Evolutionary conservation across 2,329 filamentous ascomycete species (phyloP).

Genomic region (Westerdykella sp.): DNA sequence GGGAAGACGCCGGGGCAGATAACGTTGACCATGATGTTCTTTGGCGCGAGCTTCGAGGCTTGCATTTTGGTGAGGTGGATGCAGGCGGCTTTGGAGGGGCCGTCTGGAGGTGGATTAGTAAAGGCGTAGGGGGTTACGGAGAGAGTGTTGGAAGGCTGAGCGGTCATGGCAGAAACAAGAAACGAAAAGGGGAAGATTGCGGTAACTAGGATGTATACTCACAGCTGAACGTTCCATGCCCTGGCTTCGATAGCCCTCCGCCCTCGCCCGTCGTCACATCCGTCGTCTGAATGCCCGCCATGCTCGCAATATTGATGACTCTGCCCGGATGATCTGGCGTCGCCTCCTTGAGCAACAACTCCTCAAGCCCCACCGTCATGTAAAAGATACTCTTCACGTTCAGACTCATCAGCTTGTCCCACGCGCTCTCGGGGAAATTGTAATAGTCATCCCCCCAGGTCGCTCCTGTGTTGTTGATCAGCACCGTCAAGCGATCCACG

Average conservation of each 20-base stretch:
- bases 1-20: slow-evolving; percentile 45
- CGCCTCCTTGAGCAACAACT: slow-evolving; percentile 43
- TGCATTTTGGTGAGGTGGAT: slow-evolving; percentile 49
- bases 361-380: slow-evolving; percentile 42
- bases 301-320: slow-evolving; percentile 50
- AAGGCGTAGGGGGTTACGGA: not conserved
- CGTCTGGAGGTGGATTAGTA: slow-evolving; percentile 27
- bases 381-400: slow-evolving; percentile 52
- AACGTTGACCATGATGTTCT: slow-evolving; percentile 48
- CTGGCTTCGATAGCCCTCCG: slow-evolving; percentile 49
- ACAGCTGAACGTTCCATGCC: slow-evolving; percentile 48
- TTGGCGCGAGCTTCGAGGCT: slow-evolving; percentile 46
- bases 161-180: not conserved
- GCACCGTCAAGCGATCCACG: slow-evolving; percentile 40
- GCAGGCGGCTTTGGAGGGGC: slow-evolving; percentile 49
- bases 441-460: slow-evolving; percentile 53
- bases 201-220: slow-evolving; percentile 4
- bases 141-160: too few relatives aligned
- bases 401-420: slow-evolving; percentile 52
- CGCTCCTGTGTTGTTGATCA: slow-evolving; percentile 50
- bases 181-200: not conserved
- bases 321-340: slow-evolving; percentile 40
- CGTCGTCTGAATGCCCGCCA: slow-evolving; percentile 39
- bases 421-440: slow-evolving; percentile 52
- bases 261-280: slow-evolving; percentile 43